Evolutionary conservation across 805 yeast genomes (phyloP), one percentile per base, ranked within the genome.

Genomic region (Candida manassasensis): DNA sequence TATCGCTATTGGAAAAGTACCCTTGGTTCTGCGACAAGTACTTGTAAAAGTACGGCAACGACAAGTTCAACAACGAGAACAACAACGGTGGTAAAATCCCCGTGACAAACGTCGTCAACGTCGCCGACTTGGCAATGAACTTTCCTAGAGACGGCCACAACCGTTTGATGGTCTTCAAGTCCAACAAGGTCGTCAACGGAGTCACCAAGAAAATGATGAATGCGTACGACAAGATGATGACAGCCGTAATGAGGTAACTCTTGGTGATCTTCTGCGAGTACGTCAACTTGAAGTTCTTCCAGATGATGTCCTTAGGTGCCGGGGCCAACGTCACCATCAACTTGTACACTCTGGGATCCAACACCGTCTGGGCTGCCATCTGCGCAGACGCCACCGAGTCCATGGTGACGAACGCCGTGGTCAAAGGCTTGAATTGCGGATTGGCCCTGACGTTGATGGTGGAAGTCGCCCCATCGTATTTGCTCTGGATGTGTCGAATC

Each of bases 311-410:
- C 29, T 64, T 63, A 15, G 73, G 69, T 13, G 73, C 95, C 0
- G 97, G 97, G 0, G 97, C 97, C 38, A 88, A 63, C 27, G 75
- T 68, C 3, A 96, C 84, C 22, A 89, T 84, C 35, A 93, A 64
- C 39, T 79, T 84, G 52, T 84, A 81, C 6, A 93, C 87, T 38
- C 84, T 74, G 0, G 97, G 97, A 53, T 89, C 96, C 39, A 93
- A 57, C 0, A 90, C 89, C 0, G 97, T 93, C 56, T 93, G 98
- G 0, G 97, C 96, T 19, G 93, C 81, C 85, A 88, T 82, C 56
- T 90, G 98, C 2, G 97, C 97, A 45, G 88, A 81, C 0, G 96
- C 95, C 3, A 88, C 97, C 0, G 93, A 75, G 44, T 85, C 90
- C 96, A 90, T 67, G 10, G 73, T 67, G 22, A 67, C 55, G 37